Evolutionary conservation across 139 green algal species (phyloP), one percentile per base, ranked within the genome.

Genomic region (Mesostigma viride): DNA sequence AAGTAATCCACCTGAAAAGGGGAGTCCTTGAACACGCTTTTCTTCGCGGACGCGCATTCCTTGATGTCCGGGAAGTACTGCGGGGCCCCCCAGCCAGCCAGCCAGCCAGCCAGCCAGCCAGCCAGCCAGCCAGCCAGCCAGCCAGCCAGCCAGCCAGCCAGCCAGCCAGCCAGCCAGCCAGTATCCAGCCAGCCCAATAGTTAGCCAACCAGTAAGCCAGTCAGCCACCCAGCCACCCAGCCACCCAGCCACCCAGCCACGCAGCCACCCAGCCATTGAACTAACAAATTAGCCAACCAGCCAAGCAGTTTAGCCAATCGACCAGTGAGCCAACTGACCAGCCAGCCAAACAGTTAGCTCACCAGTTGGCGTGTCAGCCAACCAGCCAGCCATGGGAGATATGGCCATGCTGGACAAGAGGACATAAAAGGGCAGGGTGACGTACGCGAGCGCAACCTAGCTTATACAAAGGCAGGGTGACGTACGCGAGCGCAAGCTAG

Each of bases 1-100:
- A 95, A 76, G 71, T 86, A 92, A 61, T 88, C 87, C 46, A 90
- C 67, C 51, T 83, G 53, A 31, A 77, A 74, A 17, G 48, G 30
- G 22, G 65, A 47, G 3, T 3, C 62, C 30, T 32, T n/a, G 68
- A 77, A 77, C 28, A 74, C 26, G 1, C 32, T 48, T 60, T 45
- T n/a, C 32, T 28, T 22, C 4, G 70, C 70, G 32, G 11, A 17
- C 26, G 14, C 27, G 27, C 65, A 35, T 51, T 74, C 70, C 33
- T 65, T 74, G 26, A 31, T 35, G 36, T 74, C 64, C 1, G 70
- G 64, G 59, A 77, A 67, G 35, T 69, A 74, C 68, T 74, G 68
- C 28, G 14, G 11, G 14, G 40, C 40, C 40, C 11, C 11, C 40
- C 14, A 14, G 14, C 11, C 11, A 24, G 14, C 14, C 8, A 24